A percentile compares a stretch with the other conserved stretches of the same genome.
These are phyloP conservation scores for Fusarium compactum DNA, from an alignment of 2,329 filamentous ascomycete genomes.

Conservation along the genomic window DNA sequence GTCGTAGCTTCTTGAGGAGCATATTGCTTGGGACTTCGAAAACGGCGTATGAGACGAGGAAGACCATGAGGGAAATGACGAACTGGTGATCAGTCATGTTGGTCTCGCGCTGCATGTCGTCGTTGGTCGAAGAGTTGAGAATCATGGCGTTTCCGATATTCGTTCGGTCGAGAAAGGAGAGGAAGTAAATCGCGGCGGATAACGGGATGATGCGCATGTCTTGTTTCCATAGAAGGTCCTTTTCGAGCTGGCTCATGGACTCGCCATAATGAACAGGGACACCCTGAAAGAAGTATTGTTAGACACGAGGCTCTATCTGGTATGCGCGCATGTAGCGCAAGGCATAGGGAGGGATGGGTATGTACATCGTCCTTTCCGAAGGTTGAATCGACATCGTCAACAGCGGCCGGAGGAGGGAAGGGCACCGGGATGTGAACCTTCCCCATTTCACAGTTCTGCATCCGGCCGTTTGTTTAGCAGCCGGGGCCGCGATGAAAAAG, in stretches of 20 bases:
- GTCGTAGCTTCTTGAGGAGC: slow-evolving; percentile 72
- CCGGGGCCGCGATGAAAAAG: slow-evolving; percentile 18
- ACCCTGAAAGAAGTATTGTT: slow-evolving; percentile 33
- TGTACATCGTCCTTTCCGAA: slow-evolving; percentile 44
- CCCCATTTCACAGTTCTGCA: slow-evolving; percentile 28
- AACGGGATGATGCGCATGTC: slow-evolving; percentile 74
- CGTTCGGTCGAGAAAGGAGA: slow-evolving; percentile 75
- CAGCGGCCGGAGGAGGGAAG: slow-evolving; percentile 45
- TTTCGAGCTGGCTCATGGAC: slow-evolving; percentile 50
- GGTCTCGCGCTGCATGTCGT: slow-evolving; percentile 73
- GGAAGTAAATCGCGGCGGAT: slow-evolving; percentile 72
- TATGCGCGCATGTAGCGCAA: slow-evolving; percentile 9
- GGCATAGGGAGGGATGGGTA: neutral
- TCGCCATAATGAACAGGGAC: slow-evolving; percentile 36
- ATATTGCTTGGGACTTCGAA: slow-evolving; percentile 77
- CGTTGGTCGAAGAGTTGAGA: slow-evolving; percentile 68
- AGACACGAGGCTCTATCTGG: slow-evolving; percentile 9
- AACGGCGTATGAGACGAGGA: slow-evolving; percentile 69
- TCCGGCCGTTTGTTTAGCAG: slow-evolving; percentile 32
- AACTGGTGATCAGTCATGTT: slow-evolving; percentile 72
- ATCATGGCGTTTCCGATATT: slow-evolving; percentile 79
- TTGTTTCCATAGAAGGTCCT: slow-evolving; percentile 66
- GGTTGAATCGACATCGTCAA: slow-evolving; percentile 47
- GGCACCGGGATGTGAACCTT: slow-evolving; percentile 41
- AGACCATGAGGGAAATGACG: slow-evolving; percentile 68